phyloP scores from a whole-genome alignment of 768 basidiomycete genomes.

The Lactifluus pinguis region DNA sequence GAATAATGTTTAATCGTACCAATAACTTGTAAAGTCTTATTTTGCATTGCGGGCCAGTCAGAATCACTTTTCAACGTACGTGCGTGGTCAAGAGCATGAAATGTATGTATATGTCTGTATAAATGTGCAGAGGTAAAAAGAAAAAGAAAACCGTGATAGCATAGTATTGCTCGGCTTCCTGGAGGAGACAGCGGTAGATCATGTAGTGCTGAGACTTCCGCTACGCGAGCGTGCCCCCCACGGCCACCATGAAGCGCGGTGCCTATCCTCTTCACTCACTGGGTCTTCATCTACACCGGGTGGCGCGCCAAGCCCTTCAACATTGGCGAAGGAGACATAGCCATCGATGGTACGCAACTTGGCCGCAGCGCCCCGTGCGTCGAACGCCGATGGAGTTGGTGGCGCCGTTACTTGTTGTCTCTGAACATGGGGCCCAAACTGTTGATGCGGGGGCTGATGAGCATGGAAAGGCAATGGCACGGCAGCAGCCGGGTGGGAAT shows the following conservation, averaged over 20 bases:
- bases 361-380: slow-evolving; percentile 52
- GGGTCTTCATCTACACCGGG: slow-evolving; percentile 35
- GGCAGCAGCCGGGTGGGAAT: neutral
- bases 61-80: slow-evolving; percentile 1
- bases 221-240: slow-evolving; percentile 11
- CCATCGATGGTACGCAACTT: slow-evolving; percentile 48
- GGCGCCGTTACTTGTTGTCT: slow-evolving; percentile 20
- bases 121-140: neutral
- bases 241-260: slow-evolving; percentile 9
- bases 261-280: neutral
- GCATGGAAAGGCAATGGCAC: neutral
- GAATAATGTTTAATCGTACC: neutral
- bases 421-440: neutral
- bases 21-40: neutral
- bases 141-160: slow-evolving; percentile 1
- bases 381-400: slow-evolving; percentile 37
- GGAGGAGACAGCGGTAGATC: neutral
- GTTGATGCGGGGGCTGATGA: neutral
- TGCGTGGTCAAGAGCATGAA: neutral
- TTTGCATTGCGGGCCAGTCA: neutral
- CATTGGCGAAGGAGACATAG: slow-evolving; percentile 58
- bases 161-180: neutral
- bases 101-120: neutral
- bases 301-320: slow-evolving; percentile 59
- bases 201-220: slow-evolving; percentile 1